Conservation (phyloP, 129 eudicot genomes). For the Daucus carota region DH1_v3.0 NC_030389.2:34164501-34165000, state of each 20-base stretch:
- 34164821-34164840: conserved; percentile 66
- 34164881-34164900: conserved; percentile 45
- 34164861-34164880: conserved; percentile 27
- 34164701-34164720: conserved; percentile 13
- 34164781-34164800: conserved; percentile 39
- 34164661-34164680: conserved; percentile 36
- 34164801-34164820: conserved; percentile 33
- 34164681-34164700: conserved; percentile 22
- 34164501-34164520: conserved; percentile 16
- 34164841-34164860: conserved; percentile 34
- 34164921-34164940: conserved; percentile 40
- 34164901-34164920: conserved; percentile 71
- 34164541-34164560: conserved; percentile 40
- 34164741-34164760: conserved; percentile 37
- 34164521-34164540: conserved; percentile 49
- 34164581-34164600: conserved; percentile 53
- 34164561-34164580: conserved; percentile 44
- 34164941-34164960: conserved; percentile 70
- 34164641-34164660: conserved; percentile 42
- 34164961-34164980: conserved; percentile 43
- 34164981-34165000: conserved; percentile 41
- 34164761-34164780: conserved; percentile 42
- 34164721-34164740: conserved; percentile 33
- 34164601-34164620: conserved; percentile 20
- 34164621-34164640: conserved; percentile 33